Conservation (phyloP, 257 asterid species). For the Voacanga thouarsii region DNA sequence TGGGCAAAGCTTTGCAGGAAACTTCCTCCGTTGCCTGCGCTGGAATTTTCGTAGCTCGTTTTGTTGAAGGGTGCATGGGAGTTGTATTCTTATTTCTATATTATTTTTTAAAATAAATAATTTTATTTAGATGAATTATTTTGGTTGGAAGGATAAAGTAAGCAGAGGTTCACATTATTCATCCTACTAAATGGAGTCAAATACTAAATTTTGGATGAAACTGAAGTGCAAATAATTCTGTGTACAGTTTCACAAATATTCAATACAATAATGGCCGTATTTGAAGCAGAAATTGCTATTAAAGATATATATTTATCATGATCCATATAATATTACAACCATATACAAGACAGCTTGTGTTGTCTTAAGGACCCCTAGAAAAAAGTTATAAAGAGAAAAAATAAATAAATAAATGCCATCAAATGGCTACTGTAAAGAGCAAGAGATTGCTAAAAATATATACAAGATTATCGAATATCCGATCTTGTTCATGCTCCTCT, state of each 20-base stretch:
- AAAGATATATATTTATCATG: not conserved
- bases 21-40: no score
- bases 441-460: not conserved
- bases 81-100: no score
- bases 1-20: no score
- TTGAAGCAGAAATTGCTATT: not conserved
- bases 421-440: not conserved
- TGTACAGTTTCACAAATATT: not conserved
- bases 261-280: not conserved
- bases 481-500: not conserved
- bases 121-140: no score
- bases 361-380: not conserved
- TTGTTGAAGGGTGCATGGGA: no score
- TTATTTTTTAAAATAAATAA: no score
- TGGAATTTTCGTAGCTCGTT: no score
- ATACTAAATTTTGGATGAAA: no score
- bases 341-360: not conserved
- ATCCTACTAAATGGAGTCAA: no score
- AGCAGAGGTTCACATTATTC: no score
- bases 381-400: not conserved
- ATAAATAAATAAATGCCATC: not conserved
- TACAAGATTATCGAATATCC: not conserved
- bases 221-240: no score
- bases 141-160: no score
- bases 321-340: not conserved